Percentiles rank a stretch among this genome's conserved stretches.
Evolutionary conservation across 2,329 filamentous ascomycete species (phyloP).

Genomic region (Neofusicoccum parvum): DNA sequence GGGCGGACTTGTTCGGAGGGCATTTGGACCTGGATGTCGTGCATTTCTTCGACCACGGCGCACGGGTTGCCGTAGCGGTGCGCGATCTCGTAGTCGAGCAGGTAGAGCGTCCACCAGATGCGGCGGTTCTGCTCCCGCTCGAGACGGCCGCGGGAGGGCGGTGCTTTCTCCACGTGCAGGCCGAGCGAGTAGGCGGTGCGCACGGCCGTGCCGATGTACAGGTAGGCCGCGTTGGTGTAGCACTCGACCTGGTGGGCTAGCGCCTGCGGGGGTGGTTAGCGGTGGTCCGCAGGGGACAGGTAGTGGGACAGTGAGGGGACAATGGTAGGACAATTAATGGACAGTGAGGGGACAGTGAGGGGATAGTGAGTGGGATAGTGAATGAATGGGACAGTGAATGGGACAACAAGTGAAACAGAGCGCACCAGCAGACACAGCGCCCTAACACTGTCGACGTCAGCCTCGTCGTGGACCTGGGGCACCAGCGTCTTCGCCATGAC

Average conservation of each 20-base stretch:
- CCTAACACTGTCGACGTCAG: constrained; percentile 40
- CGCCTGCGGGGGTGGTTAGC: constrained; percentile 19
- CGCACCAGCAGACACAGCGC: constrained; percentile 37
- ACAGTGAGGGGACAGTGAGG: too few relatives aligned
- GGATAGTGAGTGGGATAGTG: too few relatives aligned
- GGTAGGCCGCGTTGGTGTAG: constrained; percentile 38
- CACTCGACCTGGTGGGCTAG: constrained; percentile 38
- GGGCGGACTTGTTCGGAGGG: constrained; percentile 36
- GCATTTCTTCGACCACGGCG: constrained; percentile 36
- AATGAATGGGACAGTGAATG: too few relatives aligned
- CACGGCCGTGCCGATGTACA: constrained; percentile 40
- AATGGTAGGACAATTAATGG: too few relatives aligned
- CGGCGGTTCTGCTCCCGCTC: constrained; percentile 39
- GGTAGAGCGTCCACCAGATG: constrained; percentile 42
- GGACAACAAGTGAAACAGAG: too few relatives aligned
- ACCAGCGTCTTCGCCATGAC: constrained; percentile 37
- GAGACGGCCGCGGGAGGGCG: constrained; percentile 29
- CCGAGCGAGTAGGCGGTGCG: constrained; percentile 41
- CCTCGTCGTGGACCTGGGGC: constrained; percentile 37
- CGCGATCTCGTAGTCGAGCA: constrained; percentile 38
- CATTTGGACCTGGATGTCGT: constrained; percentile 34
- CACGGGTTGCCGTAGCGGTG: constrained; percentile 39
- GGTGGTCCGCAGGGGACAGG: too few relatives aligned
- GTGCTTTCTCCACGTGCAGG: constrained; percentile 38
- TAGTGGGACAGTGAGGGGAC: too few relatives aligned